Conservation (phyloP, 2,329 filamentous ascomycete species). For the Ophiostoma montium region DNA sequence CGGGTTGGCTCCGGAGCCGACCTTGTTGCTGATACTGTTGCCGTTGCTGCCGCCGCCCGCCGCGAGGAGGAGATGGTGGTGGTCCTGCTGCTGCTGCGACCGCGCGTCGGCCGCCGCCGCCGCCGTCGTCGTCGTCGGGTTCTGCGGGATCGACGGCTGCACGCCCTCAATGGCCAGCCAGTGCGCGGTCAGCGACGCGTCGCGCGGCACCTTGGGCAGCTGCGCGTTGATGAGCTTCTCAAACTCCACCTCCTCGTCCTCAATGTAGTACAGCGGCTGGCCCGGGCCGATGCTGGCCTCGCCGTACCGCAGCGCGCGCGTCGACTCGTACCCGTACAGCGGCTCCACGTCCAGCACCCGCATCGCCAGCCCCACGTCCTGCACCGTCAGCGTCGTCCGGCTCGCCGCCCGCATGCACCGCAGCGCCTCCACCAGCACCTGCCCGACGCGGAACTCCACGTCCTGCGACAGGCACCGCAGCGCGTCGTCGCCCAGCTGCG, state of each 20-base stretch:
- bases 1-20: conserved; percentile 75
- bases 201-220: conserved; percentile 82
- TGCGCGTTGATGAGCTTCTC: conserved; percentile 97
- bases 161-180: conserved; percentile 98
- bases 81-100: conserved; percentile 66
- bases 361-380: conserved; percentile 78
- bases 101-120: conserved; percentile 68
- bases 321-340: conserved; percentile 90
- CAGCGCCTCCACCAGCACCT: conserved; percentile 84
- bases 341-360: conserved; percentile 84
- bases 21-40: conserved; percentile 32
- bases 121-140: conserved; percentile 86
- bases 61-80: too few relatives aligned
- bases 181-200: conserved; percentile 87
- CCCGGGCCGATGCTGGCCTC: conserved; percentile 88
- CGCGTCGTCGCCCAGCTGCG: conserved; percentile 68
- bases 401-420: conserved; percentile 91
- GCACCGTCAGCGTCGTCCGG: conserved; percentile 74
- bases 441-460: conserved; percentile 86
- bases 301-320: conserved; percentile 74
- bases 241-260: conserved; percentile 97
- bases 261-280: conserved; percentile 91
- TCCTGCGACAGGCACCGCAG: conserved; percentile 80
- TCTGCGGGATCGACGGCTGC: conserved; percentile 90
- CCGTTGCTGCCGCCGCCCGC: too few relatives aligned